Base-by-base conservation (phyloP, 306 rosid species). In the Vicia villosa region DNA sequence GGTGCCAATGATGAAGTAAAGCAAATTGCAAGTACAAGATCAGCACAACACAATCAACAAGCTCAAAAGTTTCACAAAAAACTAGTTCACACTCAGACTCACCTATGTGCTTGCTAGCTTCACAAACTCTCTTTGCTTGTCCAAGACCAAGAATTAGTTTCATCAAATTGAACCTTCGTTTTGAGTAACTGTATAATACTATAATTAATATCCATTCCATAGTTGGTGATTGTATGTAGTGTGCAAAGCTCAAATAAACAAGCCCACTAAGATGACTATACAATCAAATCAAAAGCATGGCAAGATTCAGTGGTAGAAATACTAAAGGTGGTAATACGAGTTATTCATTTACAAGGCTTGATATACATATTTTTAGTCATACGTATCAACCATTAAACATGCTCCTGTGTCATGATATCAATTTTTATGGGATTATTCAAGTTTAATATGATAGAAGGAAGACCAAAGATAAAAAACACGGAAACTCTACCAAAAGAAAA, bases 11-110 rank as follows among this genome's bases (percentile, higher is more conserved):
- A 14, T 51, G 58, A 51, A 51, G 58, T 14, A 19, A 21, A 10
- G 58, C 30, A 51, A 51, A 20, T 20, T 9, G 58, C 58, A 51
- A 51, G 58, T 51, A 51, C 30, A 51, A 20, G 30, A 51, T 51
- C 8, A 32, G 37, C 8, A 4, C n/a, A 10, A n/a, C 57, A 19
- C 30, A 19, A 51, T 51, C 30, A 51, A 20, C 30, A 10, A 51
- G 58, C 58, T 19, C 30, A 51, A 19, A 50, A 51, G n/a, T 20
- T 19, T 51, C 30, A 10, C 3, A 51, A 4, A 51, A 50, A 51
- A 51, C 30, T 51, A 51, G 26, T 4, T 51, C 58, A 20, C 28
- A 51, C 28, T 51, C 28, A 1, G n/a, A 20, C 30, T 51, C n/a
- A 21, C 30, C 58, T 19, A 51, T 51, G 30, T 16, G 11, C 54